A percentile compares a stretch with the other conserved stretches of the same genome.
Conservation (phyloP, 2,329 filamentous ascomycete species). For the Cladophialophora yegresii region DNA sequence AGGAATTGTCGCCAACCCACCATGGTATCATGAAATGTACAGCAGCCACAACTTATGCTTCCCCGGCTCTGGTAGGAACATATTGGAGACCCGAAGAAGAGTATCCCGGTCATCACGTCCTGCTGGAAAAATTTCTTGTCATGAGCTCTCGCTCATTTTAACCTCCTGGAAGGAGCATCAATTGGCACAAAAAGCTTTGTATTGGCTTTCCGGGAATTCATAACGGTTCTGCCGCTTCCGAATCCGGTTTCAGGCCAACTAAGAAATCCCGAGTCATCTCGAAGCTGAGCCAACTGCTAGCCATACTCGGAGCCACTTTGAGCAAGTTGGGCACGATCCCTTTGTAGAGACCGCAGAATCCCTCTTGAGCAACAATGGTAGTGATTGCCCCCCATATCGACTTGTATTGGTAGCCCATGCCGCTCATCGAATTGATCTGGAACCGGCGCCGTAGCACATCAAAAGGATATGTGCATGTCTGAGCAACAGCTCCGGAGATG, state of each 20-base stretch:
- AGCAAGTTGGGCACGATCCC: slow-evolving; percentile 92
- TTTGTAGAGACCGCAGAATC: slow-evolving; percentile 84
- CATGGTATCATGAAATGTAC: slow-evolving; percentile 21
- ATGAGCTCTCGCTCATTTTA: not conserved
- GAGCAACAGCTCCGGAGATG: slow-evolving; percentile 91
- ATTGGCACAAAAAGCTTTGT: not conserved
- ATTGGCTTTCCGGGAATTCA: slow-evolving; percentile 12
- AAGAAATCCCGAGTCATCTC: slow-evolving; percentile 90
- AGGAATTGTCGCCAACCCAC: slow-evolving; percentile 21
- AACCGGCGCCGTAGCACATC: slow-evolving; percentile 90
- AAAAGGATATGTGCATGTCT: slow-evolving; percentile 98
- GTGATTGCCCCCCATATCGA: slow-evolving; percentile 79
- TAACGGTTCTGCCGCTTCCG: slow-evolving; percentile 30
- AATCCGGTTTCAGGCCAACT: slow-evolving; percentile 45
- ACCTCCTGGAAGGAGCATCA: not conserved
- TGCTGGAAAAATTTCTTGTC: not conserved
- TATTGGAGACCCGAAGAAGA: not conserved
- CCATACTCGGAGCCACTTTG: slow-evolving; percentile 98
- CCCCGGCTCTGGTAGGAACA: slow-evolving; percentile 10
- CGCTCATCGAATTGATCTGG: slow-evolving; percentile 98
- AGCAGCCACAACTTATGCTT: slow-evolving; percentile 6
- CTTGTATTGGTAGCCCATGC: slow-evolving; percentile 95
- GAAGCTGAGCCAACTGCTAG: slow-evolving; percentile 96
- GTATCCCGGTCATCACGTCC: not conserved
- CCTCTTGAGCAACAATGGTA: slow-evolving; percentile 81